Percentiles rank a stretch among this genome's conserved stretches.
Evolutionary conservation across 805 yeast genomes (phyloP).

Genomic region (Saturnispora mendoncae): DNA sequence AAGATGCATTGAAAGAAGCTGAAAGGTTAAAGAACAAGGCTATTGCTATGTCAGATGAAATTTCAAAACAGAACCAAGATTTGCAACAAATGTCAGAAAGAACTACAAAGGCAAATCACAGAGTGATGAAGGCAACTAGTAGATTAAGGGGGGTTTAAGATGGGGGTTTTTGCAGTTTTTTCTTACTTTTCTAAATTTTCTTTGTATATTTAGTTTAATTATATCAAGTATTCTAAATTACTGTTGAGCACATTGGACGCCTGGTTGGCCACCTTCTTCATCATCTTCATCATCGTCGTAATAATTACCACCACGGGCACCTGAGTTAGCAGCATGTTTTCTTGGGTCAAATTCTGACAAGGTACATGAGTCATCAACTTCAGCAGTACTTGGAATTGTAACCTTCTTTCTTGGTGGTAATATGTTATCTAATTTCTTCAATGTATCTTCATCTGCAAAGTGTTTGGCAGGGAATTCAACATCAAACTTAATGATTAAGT

Average conservation of each 20-base stretch:
- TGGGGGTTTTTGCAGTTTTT: background rate
- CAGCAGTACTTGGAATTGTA: slow-evolving; percentile 59
- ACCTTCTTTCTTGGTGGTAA: slow-evolving; percentile 68
- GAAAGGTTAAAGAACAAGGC: slow-evolving; percentile 68
- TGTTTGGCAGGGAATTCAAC: slow-evolving; percentile 78
- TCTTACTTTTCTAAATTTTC: background rate
- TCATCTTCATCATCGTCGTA: slow-evolving; percentile 43
- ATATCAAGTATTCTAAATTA: slow-evolving; percentile 26
- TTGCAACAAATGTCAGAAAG: slow-evolving; percentile 71
- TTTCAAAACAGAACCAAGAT: slow-evolving; percentile 68
- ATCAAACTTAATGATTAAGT: slow-evolving; percentile 75
- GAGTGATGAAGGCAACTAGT: slow-evolving; percentile 36
- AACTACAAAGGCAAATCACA: slow-evolving; percentile 76
- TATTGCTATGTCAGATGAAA: slow-evolving; percentile 61
- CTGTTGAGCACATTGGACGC: slow-evolving; percentile 94
- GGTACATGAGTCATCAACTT: slow-evolving; percentile 56
- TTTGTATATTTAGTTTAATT: background rate
- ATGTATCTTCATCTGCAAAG: slow-evolving; percentile 67
- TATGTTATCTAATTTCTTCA: slow-evolving; percentile 61
- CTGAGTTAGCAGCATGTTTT: slow-evolving; percentile 26
- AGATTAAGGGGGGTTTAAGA: slow-evolving; percentile 26
- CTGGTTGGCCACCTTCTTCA: slow-evolving; percentile 50
- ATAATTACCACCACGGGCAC: slow-evolving; percentile 37
- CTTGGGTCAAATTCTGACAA: slow-evolving; percentile 23
- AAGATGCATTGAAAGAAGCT: slow-evolving; percentile 63